Evolutionary conservation across 202 grass and related monocot species (phyloP).

Genomic region (Cymbopogon flexuosus): DNA sequence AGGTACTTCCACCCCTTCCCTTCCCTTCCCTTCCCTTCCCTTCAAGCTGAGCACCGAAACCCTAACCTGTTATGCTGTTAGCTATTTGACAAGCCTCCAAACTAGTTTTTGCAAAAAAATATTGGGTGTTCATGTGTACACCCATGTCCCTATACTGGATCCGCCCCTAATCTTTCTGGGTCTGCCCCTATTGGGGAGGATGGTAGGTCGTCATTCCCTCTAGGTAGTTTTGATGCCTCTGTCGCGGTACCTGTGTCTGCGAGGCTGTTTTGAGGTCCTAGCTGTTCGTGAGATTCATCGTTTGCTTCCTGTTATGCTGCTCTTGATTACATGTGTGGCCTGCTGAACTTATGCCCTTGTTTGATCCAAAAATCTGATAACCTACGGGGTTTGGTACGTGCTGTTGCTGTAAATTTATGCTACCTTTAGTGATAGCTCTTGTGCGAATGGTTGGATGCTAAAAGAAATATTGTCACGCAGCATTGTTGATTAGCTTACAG

Average conservation of each 20-base stretch:
- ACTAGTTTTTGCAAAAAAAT: not conserved
- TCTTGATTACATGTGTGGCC: not conserved
- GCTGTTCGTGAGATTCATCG: not conserved
- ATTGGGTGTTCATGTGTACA: not conserved
- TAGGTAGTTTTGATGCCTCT: not conserved
- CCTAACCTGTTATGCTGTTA: too few species aligned
- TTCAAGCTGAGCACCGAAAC: not conserved
- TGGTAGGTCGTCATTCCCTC: not conserved
- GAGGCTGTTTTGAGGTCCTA: not conserved
- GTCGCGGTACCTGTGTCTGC: not conserved
- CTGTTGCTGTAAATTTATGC: not conserved
- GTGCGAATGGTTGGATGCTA: not conserved
- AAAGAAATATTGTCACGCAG: not conserved
- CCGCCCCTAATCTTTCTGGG: not conserved
- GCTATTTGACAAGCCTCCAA: too few species aligned
- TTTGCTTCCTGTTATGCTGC: not conserved
- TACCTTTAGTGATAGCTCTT: not conserved
- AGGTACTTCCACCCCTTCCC: too few species aligned
- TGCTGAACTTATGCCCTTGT: not conserved
- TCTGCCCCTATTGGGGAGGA: not conserved
- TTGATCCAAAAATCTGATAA: not conserved
- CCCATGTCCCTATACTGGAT: too few species aligned
- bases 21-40: too few species aligned
- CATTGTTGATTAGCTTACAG: not conserved
- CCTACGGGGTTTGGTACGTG: not conserved